phyloP scores from a whole-genome alignment of 2,329 filamentous ascomycete species.

The Furcasterigmium furcatum region DNA sequence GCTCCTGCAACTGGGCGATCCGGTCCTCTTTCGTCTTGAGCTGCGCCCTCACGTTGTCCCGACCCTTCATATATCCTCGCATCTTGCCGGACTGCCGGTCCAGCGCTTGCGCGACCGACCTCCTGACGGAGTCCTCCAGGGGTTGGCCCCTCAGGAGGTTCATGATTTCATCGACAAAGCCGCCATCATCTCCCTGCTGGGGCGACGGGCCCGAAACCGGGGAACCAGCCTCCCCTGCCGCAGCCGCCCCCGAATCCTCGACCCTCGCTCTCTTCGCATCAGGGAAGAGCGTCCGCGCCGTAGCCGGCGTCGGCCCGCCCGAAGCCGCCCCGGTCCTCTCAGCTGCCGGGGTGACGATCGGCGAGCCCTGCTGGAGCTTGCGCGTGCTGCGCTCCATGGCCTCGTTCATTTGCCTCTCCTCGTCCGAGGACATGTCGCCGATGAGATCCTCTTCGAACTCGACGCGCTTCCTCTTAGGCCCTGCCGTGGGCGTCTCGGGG shows the following conservation, averaged over 20 bases:
- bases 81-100: conserved; percentile 53
- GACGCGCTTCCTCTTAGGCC: conserved; percentile 19
- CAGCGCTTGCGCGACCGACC: conserved; percentile 40
- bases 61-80: conserved; percentile 59
- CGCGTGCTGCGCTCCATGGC: conserved; percentile 30
- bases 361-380: too few species aligned
- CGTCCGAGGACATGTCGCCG: conserved; percentile 32
- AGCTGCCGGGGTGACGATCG: too few species aligned
- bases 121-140: conserved; percentile 31
- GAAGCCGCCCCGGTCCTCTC: too few species aligned
- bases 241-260: conserved; percentile 19
- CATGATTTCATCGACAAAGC: conserved; percentile 46
- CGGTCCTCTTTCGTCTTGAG: conserved; percentile 59
- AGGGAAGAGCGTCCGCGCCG: conserved; percentile 30
- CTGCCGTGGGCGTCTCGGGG: conserved; percentile 13
- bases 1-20: conserved; percentile 30
- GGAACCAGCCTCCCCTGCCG: too few species aligned
- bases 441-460: conserved; percentile 23
- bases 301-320: conserved; percentile 32
- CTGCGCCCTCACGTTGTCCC: conserved; percentile 62
- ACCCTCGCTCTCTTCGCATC: conserved; percentile 19
- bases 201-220: background rate
- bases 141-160: conserved; percentile 40
- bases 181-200: conserved; percentile 17
- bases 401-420: conserved; percentile 30